A percentile compares a stretch with the other conserved stretches of the same genome.
Conservation (phyloP, 257 asterid genomes). For the Gentiana dahurica region DNA sequence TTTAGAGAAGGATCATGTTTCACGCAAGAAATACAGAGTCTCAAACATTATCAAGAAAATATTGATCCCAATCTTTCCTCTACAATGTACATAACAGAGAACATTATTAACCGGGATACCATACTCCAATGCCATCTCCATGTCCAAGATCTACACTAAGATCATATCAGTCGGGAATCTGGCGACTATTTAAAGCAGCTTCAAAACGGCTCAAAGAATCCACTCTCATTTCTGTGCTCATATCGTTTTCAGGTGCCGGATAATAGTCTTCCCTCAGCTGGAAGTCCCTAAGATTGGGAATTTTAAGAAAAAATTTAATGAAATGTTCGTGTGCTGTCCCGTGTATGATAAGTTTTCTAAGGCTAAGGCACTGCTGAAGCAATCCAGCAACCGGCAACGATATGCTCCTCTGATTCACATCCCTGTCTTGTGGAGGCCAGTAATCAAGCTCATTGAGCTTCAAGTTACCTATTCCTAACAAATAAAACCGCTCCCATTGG, state of each 20-base stretch:
- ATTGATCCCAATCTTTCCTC: too few relatives aligned
- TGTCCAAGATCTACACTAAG: too few relatives aligned
- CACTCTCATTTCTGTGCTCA: constrained; percentile 94
- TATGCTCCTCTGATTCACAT: constrained; percentile 72
- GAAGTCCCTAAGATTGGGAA: constrained; percentile 51
- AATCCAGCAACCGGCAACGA: constrained; percentile 80
- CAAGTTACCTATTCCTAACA: constrained; percentile 46
- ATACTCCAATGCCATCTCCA: too few relatives aligned
- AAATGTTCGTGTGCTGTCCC: constrained; percentile 95
- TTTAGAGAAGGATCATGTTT: too few relatives aligned
- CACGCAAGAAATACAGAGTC: too few relatives aligned
- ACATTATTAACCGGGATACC: too few relatives aligned
- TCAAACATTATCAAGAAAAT: too few relatives aligned
- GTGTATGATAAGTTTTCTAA: constrained; percentile 75
- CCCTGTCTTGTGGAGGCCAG: constrained; percentile 93
- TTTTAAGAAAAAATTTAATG: constrained; percentile 43
- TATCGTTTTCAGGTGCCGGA: constrained; percentile 91
- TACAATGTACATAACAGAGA: too few relatives aligned
- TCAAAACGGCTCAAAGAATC: constrained; percentile 84
- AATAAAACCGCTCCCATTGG: constrained; percentile 75
- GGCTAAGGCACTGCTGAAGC: constrained; percentile 42
- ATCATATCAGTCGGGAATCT: constrained; percentile 42
- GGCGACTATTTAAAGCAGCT: constrained; percentile 56
- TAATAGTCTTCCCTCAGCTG: constrained; percentile 89
- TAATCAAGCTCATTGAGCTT: constrained; percentile 59